Percentiles rank a stretch among this genome's conserved stretches.
Conservation (phyloP, 2,329 filamentous ascomycete species). For the Cladosporium sp. region DNA sequence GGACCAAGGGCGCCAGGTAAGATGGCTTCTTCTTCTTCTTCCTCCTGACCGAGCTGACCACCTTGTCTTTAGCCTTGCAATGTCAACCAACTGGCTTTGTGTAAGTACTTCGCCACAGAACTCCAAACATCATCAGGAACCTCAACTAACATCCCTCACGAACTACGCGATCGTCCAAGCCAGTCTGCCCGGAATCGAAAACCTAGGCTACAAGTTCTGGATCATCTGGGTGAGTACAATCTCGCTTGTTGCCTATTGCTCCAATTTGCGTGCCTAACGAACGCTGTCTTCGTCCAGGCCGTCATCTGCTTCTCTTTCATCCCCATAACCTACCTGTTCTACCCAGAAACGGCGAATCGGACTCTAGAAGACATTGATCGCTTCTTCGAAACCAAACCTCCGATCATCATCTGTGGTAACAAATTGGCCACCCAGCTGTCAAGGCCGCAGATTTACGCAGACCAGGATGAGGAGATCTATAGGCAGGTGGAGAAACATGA, state of each 20-base stretch:
- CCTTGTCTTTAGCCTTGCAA: slow-evolving; percentile 25
- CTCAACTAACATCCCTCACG: not conserved
- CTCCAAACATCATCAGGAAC: not conserved
- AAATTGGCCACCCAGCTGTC: slow-evolving; percentile 19
- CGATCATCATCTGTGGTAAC: slow-evolving; percentile 17
- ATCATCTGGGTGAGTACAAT: slow-evolving; percentile 43
- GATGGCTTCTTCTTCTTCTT: no score
- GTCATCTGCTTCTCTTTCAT: slow-evolving; percentile 50
- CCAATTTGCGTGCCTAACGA: no score
- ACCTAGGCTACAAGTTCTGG: slow-evolving; percentile 50
- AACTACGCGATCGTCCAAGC: slow-evolving; percentile 28
- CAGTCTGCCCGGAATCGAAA: slow-evolving; percentile 31
- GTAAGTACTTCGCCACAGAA: not conserved
- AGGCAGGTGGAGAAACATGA: slow-evolving; percentile 13
- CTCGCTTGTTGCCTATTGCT: no score
- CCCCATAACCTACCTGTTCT: slow-evolving; percentile 48
- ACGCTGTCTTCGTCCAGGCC: no score
- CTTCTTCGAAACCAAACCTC: slow-evolving; percentile 31
- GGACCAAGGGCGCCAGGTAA: slow-evolving; percentile 18
- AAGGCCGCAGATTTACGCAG: slow-evolving; percentile 18
- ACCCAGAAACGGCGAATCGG: slow-evolving; percentile 49
- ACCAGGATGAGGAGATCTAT: slow-evolving; percentile 21
- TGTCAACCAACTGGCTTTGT: slow-evolving; percentile 48
- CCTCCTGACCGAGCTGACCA: not conserved
- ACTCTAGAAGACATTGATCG: slow-evolving; percentile 39